A percentile compares a stretch with the other conserved stretches of the same genome.
Conservation (phyloP, 202 grass and related monocot genomes). For the Musa balbisiana region DNA sequence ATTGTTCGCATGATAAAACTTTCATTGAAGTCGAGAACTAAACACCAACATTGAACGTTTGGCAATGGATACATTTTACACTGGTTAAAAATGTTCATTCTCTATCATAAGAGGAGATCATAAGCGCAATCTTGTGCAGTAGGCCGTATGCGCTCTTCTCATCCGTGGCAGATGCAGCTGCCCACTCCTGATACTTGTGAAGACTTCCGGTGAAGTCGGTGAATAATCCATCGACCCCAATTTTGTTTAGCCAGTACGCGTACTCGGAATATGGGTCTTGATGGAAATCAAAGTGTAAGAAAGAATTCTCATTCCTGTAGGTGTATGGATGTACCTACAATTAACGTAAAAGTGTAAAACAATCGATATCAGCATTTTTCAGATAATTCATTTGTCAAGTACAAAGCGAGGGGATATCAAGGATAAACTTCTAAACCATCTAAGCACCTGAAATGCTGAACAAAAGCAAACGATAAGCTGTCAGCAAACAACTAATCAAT, state of each 20-base stretch:
- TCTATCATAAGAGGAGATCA: slow-evolving; percentile 58
- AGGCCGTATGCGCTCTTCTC: slow-evolving; percentile 41
- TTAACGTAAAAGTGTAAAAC: neutral
- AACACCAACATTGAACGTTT: neutral
- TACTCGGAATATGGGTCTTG: slow-evolving; percentile 77
- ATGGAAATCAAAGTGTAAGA: slow-evolving; percentile 83
- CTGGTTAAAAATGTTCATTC: slow-evolving; percentile 22
- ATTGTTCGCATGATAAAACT: too few relatives aligned
- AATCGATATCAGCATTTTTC: too few relatives aligned
- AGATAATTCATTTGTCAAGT: too few relatives aligned
- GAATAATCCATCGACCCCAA: slow-evolving; percentile 78
- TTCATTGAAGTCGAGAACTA: neutral
- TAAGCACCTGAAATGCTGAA: too few relatives aligned
- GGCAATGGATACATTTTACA: neutral
- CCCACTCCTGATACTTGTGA: slow-evolving; percentile 59
- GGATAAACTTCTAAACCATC: too few relatives aligned
- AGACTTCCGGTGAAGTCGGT: slow-evolving; percentile 83
- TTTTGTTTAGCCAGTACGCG: slow-evolving; percentile 67
- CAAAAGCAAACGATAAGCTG: too few relatives aligned
- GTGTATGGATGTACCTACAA: slow-evolving; percentile 87
- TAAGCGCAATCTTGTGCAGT: slow-evolving; percentile 54
- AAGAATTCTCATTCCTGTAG: slow-evolving; percentile 85
- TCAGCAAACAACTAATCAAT: too few relatives aligned
- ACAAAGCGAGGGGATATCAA: neutral
- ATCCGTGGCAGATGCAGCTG: slow-evolving; percentile 30